Percentiles rank a stretch among this genome's conserved stretches.
Conservation (phyloP, 2,329 filamentous ascomycete genomes). For the Zasmidium angulare region DNA sequence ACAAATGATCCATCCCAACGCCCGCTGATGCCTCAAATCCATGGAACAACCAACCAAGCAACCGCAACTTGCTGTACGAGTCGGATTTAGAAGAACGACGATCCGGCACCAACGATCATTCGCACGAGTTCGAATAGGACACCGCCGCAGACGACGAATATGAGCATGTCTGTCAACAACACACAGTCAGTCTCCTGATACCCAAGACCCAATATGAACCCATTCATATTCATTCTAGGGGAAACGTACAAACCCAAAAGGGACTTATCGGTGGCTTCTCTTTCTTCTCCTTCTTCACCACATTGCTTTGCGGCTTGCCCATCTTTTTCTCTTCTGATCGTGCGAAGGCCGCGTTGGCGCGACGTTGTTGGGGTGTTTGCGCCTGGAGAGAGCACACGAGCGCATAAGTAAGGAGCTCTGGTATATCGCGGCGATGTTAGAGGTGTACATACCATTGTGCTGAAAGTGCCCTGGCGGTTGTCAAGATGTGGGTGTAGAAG, state of each 20-base stretch:
- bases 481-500: not conserved
- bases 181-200: not conserved
- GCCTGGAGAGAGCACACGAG: constrained; percentile 44
- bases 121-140: constrained; percentile 58
- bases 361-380: constrained; percentile 81
- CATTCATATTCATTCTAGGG: not conserved
- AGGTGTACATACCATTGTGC: constrained; percentile 6
- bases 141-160: constrained; percentile 64
- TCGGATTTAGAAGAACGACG: constrained; percentile 6
- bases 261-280: constrained; percentile 52
- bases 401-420: not conserved
- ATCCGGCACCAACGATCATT: constrained; percentile 40
- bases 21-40: not conserved
- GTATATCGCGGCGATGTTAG: constrained; percentile 36
- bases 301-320: constrained; percentile 60
- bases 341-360: constrained; percentile 75
- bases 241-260: constrained; percentile 59
- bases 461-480: not conserved
- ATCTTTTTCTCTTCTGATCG: constrained; percentile 71
- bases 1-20: not conserved
- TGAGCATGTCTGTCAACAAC: constrained; percentile 52
- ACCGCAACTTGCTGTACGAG: not conserved
- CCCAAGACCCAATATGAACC: not conserved
- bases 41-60: not conserved
- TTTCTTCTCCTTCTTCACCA: constrained; percentile 37